phyloP scores from a whole-genome alignment of 2,329 filamentous ascomycete genomes.

The Aspergillus alliaceus region DNA sequence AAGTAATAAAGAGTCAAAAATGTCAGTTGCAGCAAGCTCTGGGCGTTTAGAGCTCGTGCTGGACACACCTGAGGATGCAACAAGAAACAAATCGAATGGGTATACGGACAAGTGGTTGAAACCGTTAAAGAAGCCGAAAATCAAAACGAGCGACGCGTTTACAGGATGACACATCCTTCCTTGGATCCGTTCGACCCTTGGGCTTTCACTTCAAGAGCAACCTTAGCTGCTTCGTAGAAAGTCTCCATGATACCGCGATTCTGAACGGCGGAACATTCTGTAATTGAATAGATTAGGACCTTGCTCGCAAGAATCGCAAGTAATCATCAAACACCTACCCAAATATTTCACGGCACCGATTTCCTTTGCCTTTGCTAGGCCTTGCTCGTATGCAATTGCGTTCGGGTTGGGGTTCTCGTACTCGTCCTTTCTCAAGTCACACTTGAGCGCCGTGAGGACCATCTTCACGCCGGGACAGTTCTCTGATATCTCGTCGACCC shows the following conservation, averaged over 20 bases:
- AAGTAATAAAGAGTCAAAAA: not conserved
- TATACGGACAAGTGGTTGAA: conserved; percentile 15
- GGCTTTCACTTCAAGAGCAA: conserved; percentile 66
- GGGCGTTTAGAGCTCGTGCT: not conserved
- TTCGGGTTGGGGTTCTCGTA: conserved; percentile 65
- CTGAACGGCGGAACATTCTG: conserved; percentile 96
- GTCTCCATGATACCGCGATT: conserved; percentile 98
- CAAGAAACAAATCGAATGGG: conserved; percentile 10
- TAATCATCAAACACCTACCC: conserved; percentile 48
- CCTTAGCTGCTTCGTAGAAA: conserved; percentile 94
- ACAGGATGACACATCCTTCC: conserved; percentile 38
- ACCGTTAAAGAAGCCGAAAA: not conserved
- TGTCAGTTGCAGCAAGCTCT: not conserved
- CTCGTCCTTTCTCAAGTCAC: conserved; percentile 84
- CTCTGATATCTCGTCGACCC: conserved; percentile 96
- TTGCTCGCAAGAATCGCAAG: not conserved
- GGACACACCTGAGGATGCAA: not conserved
- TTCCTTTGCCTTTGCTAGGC: conserved; percentile 83
- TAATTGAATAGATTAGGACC: not conserved
- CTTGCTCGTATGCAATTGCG: conserved; percentile 82
- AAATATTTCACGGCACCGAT: conserved; percentile 93
- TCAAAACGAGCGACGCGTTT: conserved; percentile 7
- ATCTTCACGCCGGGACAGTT: conserved; percentile 95
- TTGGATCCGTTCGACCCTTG: conserved; percentile 33
- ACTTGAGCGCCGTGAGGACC: conserved; percentile 93